Percentiles rank a stretch among this genome's conserved stretches.
phyloP scores from a whole-genome alignment of 768 basidiomycete genomes.

The Suillus subluteus region DNA sequence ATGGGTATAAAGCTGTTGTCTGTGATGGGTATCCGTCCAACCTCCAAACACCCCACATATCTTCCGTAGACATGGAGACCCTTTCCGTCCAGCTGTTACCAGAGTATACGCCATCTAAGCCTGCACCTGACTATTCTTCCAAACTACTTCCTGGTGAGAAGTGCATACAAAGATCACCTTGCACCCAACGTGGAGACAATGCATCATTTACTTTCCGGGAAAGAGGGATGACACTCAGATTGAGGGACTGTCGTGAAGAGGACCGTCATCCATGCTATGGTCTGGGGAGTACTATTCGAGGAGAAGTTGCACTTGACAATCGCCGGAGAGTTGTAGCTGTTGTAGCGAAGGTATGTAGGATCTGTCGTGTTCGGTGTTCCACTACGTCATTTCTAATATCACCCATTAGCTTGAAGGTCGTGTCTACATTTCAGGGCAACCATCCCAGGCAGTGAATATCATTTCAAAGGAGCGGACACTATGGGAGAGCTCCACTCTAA shows the following conservation, averaged over 20 bases:
- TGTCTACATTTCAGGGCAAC: conserved; percentile 21
- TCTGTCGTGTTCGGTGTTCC: neutral
- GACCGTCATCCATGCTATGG: conserved; percentile 33
- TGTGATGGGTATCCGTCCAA: neutral
- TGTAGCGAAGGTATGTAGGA: conserved; percentile 27
- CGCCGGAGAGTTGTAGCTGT: conserved; percentile 32
- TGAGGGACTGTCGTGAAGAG: conserved; percentile 36
- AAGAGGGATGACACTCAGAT: conserved; percentile 31
- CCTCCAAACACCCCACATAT: neutral
- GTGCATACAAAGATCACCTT: conserved; percentile 52
- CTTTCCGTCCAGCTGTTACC: conserved; percentile 41
- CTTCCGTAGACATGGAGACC: neutral
- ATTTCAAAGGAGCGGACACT: conserved; percentile 29
- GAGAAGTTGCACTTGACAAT: conserved; percentile 31
- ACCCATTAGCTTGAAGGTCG: conserved; percentile 29
- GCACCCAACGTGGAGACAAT: conserved; percentile 17
- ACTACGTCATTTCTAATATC: neutral
- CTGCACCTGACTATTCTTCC: conserved; percentile 61
- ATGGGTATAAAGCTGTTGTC: conserved; percentile 3
- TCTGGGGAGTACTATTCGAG: conserved; percentile 30
- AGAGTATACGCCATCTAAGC: conserved; percentile 55
- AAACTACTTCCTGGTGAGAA: conserved; percentile 56
- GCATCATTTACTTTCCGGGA: conserved; percentile 36
- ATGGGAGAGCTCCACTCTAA: conserved; percentile 24
- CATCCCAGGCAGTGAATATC: conserved; percentile 18